Conservation (phyloP, 495 filamentous ascomycete genomes). For the Penicillium ucsense region DNA sequence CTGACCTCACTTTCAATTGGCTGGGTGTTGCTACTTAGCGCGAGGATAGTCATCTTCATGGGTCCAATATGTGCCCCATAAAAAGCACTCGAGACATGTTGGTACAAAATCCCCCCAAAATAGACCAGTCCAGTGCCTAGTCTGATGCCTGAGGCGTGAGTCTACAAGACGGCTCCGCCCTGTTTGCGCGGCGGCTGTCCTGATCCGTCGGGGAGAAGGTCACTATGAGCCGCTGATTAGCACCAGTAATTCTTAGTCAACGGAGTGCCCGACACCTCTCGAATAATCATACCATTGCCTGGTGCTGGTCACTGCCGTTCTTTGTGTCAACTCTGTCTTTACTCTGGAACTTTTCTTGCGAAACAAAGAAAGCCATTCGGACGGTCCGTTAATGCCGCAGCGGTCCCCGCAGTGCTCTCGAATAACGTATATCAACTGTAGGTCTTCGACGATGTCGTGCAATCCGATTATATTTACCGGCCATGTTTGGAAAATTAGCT, state of each 20-base stretch:
- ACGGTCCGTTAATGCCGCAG: too few relatives aligned
- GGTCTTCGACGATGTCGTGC: too few relatives aligned
- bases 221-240: conserved; percentile 11
- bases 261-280: neutral
- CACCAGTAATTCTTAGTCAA: too few relatives aligned
- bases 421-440: too few relatives aligned
- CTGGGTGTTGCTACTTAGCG: too few relatives aligned
- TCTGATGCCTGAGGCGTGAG: conserved; percentile 9
- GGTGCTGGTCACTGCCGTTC: neutral
- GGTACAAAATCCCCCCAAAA: conserved; percentile 7
- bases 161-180: neutral
- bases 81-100: too few relatives aligned
- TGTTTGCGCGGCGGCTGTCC: conserved; percentile 11
- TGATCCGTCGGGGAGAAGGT: conserved; percentile 12
- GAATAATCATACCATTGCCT: neutral
- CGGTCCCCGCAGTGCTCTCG: too few relatives aligned
- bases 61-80: too few relatives aligned
- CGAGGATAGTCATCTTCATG: too few relatives aligned
- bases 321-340: neutral
- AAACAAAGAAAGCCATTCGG: conserved; percentile 1
- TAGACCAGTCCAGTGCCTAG: conserved; percentile 1
- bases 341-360: neutral
- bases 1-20: too few relatives aligned
- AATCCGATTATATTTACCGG: too few relatives aligned
- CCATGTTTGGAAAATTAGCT: too few relatives aligned